These are phyloP conservation scores for Neurospora sp. DNA, from an alignment of 495 filamentous ascomycete genomes.

Conservation along the genomic window DNA sequence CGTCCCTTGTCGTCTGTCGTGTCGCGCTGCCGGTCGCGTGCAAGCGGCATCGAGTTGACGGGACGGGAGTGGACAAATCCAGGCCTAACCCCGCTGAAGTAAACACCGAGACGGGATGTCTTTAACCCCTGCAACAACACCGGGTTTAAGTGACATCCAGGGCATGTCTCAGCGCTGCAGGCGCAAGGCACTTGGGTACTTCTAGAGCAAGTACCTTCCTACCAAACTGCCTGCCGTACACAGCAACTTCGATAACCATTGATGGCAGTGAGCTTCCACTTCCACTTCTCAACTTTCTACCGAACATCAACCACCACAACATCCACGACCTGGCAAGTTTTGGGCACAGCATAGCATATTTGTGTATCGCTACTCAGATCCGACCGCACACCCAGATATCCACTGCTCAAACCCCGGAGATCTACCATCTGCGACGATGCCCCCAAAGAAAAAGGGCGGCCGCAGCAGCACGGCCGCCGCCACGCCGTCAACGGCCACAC, in stretches of 20 bases:
- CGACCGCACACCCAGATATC: neutral
- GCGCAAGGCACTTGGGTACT: neutral
- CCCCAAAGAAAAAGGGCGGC: slow-evolving; percentile 56
- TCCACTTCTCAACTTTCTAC: neutral
- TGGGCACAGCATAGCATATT: neutral
- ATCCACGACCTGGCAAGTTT: neutral
- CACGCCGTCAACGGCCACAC: slow-evolving; percentile 26
- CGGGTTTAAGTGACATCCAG: neutral
- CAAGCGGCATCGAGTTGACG: slow-evolving; percentile 1
- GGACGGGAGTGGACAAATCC: neutral
- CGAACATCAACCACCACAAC: neutral
- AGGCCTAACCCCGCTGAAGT: slow-evolving; percentile 1
- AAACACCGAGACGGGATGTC: neutral
- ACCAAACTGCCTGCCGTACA: neutral
- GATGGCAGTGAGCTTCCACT: neutral
- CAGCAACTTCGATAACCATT: neutral
- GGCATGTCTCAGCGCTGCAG: neutral
- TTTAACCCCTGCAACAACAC: neutral
- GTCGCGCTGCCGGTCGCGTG: neutral
- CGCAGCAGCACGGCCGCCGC: slow-evolving; percentile 29
- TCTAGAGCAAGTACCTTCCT: neutral
- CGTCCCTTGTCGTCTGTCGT: neutral
- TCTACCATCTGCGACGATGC: slow-evolving; percentile 40
- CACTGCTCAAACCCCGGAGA: neutral
- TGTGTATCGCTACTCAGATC: neutral